Evolutionary conservation across 2,329 filamentous ascomycete species (phyloP), one percentile per base, ranked within the genome.

Genomic region (Pyrenochaeta sp.): DNA sequence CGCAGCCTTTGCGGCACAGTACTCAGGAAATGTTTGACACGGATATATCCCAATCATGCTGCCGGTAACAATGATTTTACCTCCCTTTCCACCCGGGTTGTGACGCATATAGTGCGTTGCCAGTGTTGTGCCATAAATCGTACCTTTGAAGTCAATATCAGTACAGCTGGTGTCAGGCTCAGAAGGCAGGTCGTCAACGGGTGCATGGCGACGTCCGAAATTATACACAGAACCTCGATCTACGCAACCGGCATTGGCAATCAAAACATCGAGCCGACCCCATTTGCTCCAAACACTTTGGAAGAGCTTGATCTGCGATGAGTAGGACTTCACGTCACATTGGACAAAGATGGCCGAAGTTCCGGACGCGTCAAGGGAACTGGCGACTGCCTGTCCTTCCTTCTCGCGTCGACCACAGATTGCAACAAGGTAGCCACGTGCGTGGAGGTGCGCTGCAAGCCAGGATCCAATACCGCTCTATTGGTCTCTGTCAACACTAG

Each of bases 61-160:
- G 2, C 74, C 73, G 0, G 80, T 82, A 0, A 76, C 73, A 10
- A 82, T 67, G 46, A 83, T 80, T 49, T 71, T 76, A 1, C 80
- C 81, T 2, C 78, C 79, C 0, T 75, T 75, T 0, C 63, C 65
- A 2, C 67, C 60, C 2, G 58, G 42, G 50, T 83, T 84, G 51
- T 82, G 74, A 9, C 81, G 74, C 82, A 84, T 84, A 63, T 82
- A 84, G 58, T 84, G 81, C 1, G 76, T 79, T 0, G 82, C 80
- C 7, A 84, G 70, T 49, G 78, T 75, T 1, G 77, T 79, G 3
- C 81, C 79, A 51, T 82, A 83, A 0, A 84, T 61, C 1, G 82
- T 72, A 3, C 79, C 79, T 63, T 83, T 83, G 64, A 79, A 78
- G 58, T 80, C 75, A 30, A 81, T 66, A 49, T 84, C 81, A 1